phyloP scores from a whole-genome alignment of 495 filamentous ascomycete species.

The Penicillium lagena region DNA sequence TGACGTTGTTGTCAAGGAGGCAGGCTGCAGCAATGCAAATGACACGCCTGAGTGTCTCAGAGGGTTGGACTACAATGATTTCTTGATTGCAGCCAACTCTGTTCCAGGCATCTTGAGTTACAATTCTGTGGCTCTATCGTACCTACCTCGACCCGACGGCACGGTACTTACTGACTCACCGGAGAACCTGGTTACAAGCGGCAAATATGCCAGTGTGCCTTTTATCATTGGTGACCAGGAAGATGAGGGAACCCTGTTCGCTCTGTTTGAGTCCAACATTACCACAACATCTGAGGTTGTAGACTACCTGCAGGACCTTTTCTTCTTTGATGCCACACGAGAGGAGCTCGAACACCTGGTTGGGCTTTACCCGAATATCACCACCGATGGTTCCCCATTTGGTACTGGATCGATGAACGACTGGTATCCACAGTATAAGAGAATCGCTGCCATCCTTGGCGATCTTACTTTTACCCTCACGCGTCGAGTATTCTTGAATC shows the following conservation, averaged over 20 bases:
- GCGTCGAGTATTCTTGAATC: constrained; percentile 50
- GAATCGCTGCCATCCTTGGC: constrained; percentile 67
- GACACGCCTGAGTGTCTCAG: constrained; percentile 62
- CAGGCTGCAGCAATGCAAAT: constrained; percentile 49
- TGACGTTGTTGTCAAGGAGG: constrained; percentile 50
- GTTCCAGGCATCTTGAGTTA: constrained; percentile 59
- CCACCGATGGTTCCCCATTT: constrained; percentile 56
- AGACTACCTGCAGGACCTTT: constrained; percentile 49
- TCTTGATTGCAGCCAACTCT: constrained; percentile 59
- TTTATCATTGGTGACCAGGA: constrained; percentile 54
- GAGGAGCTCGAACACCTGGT: constrained; percentile 46
- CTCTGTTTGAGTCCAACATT: constrained; percentile 58
- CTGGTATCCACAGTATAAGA: constrained; percentile 69
- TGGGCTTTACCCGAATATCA: constrained; percentile 44
- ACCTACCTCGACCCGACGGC: constrained; percentile 61
- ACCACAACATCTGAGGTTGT: constrained; percentile 49
- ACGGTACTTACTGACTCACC: constrained; percentile 48
- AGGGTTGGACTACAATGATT: constrained; percentile 48
- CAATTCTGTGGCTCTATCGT: constrained; percentile 55
- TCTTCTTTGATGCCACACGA: constrained; percentile 46
- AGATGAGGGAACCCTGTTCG: constrained; percentile 59
- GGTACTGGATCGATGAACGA: constrained; percentile 55
- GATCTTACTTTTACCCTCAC: constrained; percentile 62
- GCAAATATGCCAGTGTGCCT: constrained; percentile 52
- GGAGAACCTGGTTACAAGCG: constrained; percentile 39